Base-by-base conservation (phyloP, 139 green algal species). In the Dunaliella sp. region DNA sequence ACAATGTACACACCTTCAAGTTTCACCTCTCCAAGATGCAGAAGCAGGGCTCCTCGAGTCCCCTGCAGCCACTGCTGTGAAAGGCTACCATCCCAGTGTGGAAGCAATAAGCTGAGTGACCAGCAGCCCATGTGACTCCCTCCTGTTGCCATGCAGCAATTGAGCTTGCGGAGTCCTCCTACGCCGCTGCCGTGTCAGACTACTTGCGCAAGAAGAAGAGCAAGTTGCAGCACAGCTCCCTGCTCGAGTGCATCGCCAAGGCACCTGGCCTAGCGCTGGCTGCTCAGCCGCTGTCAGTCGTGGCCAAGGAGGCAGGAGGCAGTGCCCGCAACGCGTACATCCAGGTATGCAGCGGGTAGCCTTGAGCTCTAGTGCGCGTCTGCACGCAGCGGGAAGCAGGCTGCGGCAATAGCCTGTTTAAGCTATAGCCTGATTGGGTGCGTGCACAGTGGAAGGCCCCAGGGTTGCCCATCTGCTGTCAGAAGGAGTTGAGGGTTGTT, bases 161-260 rank as follows among this genome's bases (percentile, higher is more conserved):
- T 16, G 48, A 65, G 48, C 48, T 65, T 16, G 48, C 48, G 16
- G 48, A 65, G 48, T 7, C 48, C 48, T 65, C 36, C 33, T 86
- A 78, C 72, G 31, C 31, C 21, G 33, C 72, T 1, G 72, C 37
- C 83, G 28, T 86, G 83, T 2, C 25, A 31, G 83, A 86, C 74
- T 57, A 32, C 12, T 22, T 86, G 25, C 22, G n/a, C 32, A 86
- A 86, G 74, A 87, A 87, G 36, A 87, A 87, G 84, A 86, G 65
- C 33, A 59, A 80, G 21, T 21, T 80, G 48, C 48, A 65, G 48
- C 48, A 65, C 16, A 16, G 48, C 16, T 65, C 48, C 48, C 48
- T 74, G 31, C 36, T 86, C 22, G 83, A 81, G 36, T 30, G 30
- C 59, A 3, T 82, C 12, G 26, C 35, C 59, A 32, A 48, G 3